These are phyloP conservation scores for Chaetomiaceae sp. DNA, from an alignment of 2,329 filamentous ascomycete species.

Conservation along the genomic window DNA sequence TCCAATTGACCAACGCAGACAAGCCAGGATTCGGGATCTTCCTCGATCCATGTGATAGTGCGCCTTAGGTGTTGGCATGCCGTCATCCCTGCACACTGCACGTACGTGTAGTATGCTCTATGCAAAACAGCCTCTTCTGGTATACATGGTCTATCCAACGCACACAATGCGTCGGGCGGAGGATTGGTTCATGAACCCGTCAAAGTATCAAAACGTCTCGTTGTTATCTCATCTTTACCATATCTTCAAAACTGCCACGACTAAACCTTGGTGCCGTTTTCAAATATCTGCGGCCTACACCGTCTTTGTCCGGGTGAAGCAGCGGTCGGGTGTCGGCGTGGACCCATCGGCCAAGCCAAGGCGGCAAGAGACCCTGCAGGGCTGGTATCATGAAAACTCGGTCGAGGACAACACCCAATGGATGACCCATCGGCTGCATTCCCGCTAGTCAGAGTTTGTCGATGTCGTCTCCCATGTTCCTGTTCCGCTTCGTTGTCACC, in stretches of 20 bases:
- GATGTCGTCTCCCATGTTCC: neutral
- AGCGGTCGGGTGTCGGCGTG: slow-evolving; percentile 16
- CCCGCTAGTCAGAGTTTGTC: neutral
- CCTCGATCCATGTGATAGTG: too few relatives aligned
- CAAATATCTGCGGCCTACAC: neutral
- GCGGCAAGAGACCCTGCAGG: neutral
- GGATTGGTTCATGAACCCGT: neutral
- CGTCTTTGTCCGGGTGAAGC: neutral
- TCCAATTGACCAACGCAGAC: too few relatives aligned
- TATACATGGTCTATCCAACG: neutral
- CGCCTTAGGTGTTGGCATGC: neutral
- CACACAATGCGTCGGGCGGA: neutral
- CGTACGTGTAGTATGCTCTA: too few relatives aligned
- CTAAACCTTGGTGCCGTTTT: neutral
- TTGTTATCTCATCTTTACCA: neutral
- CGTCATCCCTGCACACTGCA: slow-evolving; percentile 2
- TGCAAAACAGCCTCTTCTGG: neutral
- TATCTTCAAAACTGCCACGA: neutral
- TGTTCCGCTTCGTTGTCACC: neutral
- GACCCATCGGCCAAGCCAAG: slow-evolving; percentile 9
- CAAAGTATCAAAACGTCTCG: neutral
- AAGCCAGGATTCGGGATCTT: too few relatives aligned
- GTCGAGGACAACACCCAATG: neutral
- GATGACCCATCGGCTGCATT: neutral
- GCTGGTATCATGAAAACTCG: slow-evolving; percentile 2